Evolutionary conservation across 2,329 filamentous ascomycete species (phyloP).

Genomic region (Arthrinium phaeospermum): DNA sequence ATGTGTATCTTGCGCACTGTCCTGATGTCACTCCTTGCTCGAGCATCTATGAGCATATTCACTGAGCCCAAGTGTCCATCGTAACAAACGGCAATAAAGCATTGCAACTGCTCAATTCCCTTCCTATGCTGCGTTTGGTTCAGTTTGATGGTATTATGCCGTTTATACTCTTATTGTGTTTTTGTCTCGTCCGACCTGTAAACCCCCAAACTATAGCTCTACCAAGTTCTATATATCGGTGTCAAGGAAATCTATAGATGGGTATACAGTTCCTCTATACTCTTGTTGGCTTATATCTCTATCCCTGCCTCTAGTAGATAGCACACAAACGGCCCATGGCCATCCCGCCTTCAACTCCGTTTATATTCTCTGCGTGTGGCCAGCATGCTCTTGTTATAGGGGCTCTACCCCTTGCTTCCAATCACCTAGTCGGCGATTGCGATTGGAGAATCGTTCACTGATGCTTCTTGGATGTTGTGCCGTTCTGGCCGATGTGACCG

Average conservation of each 20-base stretch:
- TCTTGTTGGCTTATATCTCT: neutral
- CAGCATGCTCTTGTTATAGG: neutral
- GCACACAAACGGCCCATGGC: neutral
- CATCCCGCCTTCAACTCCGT: neutral
- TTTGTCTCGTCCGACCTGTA: neutral
- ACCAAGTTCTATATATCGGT: neutral
- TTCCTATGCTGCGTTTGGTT: neutral
- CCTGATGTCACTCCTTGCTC: neutral
- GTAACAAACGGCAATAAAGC: neutral
- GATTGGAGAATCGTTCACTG: slow-evolving; percentile 23
- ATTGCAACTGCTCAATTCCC: neutral
- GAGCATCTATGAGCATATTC: neutral
- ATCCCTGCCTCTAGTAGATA: neutral
- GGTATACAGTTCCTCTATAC: neutral
- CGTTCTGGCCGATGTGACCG: slow-evolving; percentile 32
- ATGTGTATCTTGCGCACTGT: neutral
- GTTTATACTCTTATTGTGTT: neutral
- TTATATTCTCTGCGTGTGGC: neutral
- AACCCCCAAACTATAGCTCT: neutral
- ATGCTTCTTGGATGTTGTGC: slow-evolving; percentile 34
- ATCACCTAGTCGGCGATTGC: neutral
- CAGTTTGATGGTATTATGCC: neutral
- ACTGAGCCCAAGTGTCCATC: neutral
- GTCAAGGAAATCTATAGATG: neutral
- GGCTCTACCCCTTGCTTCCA: neutral